Conservation (phyloP, 2,329 filamentous ascomycete genomes). For the Apiospora sp. region DNA sequence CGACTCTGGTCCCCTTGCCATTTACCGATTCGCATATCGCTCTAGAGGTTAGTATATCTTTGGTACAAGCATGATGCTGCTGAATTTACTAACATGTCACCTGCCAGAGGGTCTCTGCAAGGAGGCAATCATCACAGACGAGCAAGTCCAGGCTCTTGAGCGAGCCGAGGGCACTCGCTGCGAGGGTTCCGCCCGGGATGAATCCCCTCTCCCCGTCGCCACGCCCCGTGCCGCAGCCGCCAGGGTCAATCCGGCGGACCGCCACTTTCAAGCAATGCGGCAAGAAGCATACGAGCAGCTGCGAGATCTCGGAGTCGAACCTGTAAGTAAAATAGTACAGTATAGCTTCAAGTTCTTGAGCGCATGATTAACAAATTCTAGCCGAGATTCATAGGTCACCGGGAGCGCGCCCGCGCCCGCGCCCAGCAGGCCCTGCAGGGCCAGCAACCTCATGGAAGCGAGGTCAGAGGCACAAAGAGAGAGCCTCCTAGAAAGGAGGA, state of each 20-base stretch:
- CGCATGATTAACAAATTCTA: neutral
- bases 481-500: neutral
- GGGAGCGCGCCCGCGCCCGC: neutral
- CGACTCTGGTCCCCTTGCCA: neutral
- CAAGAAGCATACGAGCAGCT: neutral
- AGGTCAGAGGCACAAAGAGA: neutral
- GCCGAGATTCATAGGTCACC: neutral
- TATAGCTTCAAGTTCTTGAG: neutral
- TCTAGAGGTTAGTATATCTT: conserved; percentile 8
- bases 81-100: neutral
- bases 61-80: too few relatives aligned
- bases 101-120: neutral
- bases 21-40: neutral
- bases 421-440: neutral
- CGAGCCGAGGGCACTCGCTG: neutral
- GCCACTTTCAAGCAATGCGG: too few relatives aligned
- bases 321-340: neutral
- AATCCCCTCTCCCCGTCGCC: neutral
- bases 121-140: neutral
- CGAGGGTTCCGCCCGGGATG: neutral
- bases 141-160: neutral
- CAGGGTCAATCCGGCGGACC: too few relatives aligned
- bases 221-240: neutral
- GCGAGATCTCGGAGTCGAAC: neutral
- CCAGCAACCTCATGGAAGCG: neutral